phyloP scores from a whole-genome alignment of 306 rosid genomes.

The Trifolium dubium region DNA sequence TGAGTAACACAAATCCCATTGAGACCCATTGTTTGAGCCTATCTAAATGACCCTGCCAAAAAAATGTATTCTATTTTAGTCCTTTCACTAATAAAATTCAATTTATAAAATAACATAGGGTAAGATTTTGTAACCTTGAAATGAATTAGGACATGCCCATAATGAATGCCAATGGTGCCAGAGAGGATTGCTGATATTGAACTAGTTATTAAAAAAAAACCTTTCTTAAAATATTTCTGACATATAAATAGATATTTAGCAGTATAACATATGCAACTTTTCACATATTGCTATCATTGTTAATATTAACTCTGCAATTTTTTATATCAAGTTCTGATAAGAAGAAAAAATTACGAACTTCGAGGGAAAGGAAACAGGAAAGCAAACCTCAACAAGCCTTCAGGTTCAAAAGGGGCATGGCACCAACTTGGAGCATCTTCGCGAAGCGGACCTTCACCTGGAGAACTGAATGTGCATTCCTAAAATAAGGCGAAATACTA shows the following conservation, averaged over 20 bases:
- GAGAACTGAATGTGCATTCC: constrained; percentile 72
- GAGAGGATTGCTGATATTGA: constrained; percentile 79
- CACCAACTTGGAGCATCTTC: constrained; percentile 81
- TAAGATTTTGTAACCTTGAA: constrained; percentile 65
- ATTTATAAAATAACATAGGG: not conserved
- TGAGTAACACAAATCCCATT: constrained; percentile 63
- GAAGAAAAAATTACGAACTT: too few species aligned
- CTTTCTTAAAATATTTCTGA: too few species aligned
- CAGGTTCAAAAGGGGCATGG: constrained; percentile 82
- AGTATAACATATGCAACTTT: too few species aligned
- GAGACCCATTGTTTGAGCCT: constrained; percentile 86
- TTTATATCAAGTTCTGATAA: too few species aligned
- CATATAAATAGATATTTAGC: too few species aligned
- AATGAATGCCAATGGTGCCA: constrained; percentile 83
- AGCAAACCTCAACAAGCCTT: constrained; percentile 73
- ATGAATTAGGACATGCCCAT: constrained; percentile 87
- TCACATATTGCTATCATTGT: too few species aligned
- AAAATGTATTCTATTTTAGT: constrained; percentile 18
- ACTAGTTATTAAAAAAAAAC: constrained; percentile 38
- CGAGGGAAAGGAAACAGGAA: not conserved
- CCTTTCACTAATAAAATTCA: constrained; percentile 4
- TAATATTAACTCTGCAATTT: too few species aligned
- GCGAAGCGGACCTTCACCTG: constrained; percentile 56
- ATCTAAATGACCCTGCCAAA: constrained; percentile 68
- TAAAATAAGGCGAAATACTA: constrained; percentile 34